Evolutionary conservation across 768 basidiomycete genomes (phyloP).

Genomic region (Brasilioporus rufonigricans): DNA sequence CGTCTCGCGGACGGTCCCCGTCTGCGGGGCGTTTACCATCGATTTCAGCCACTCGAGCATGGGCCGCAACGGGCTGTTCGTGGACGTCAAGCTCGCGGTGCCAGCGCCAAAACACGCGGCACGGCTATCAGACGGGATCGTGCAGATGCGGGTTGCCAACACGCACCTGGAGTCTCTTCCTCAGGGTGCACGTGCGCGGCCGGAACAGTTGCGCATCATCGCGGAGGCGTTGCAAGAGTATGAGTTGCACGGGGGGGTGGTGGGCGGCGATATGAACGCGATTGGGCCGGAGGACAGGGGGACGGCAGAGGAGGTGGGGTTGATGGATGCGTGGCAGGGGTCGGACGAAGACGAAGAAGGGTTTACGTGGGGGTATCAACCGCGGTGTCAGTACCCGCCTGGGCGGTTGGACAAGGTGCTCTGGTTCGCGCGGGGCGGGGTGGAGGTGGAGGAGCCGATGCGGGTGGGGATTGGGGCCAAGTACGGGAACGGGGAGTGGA

Average conservation of each 20-base stretch:
- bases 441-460: constrained; percentile 51
- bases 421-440: constrained; percentile 47
- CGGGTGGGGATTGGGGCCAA: constrained; percentile 57
- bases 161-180: constrained; percentile 72
- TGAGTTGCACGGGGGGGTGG: constrained; percentile 52
- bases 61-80: constrained; percentile 55
- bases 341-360: constrained; percentile 43
- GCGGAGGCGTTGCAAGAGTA: constrained; percentile 48
- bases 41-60: constrained; percentile 51
- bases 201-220: constrained; percentile 53
- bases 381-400: constrained; percentile 42
- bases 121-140: constrained; percentile 35
- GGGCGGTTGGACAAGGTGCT: constrained; percentile 66
- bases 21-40: constrained; percentile 48
- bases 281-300: constrained; percentile 45
- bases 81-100: constrained; percentile 50
- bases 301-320: constrained; percentile 43
- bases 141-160: constrained; percentile 62
- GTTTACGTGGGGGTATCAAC: constrained; percentile 73
- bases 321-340: constrained; percentile 61
- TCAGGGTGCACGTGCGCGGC: constrained; percentile 41
- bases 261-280: constrained; percentile 74
- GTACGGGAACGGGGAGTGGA: constrained; percentile 44
- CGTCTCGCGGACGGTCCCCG: constrained; percentile 52
- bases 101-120: constrained; percentile 32